Evolutionary conservation across 805 yeast species (phyloP).

Genomic region (Candida peoriensis): DNA sequence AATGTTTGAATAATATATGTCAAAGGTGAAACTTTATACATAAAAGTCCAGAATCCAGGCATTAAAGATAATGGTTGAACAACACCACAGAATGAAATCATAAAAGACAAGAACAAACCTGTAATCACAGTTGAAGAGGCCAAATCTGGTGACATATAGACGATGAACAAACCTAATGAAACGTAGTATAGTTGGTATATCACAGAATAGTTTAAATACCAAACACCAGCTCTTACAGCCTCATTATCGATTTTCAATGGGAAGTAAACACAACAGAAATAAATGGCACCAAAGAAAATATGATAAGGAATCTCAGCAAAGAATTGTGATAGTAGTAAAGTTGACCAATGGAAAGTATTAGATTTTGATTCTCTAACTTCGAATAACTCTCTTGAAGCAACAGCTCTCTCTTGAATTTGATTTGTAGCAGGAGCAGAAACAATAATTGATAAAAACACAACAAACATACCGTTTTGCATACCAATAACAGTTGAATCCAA

Average conservation of each 20-base stretch:
- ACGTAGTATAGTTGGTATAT: slow-evolving; percentile 39
- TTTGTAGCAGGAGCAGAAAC: slow-evolving; percentile 54
- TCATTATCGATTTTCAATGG: slow-evolving; percentile 38
- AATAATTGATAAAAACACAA: slow-evolving; percentile 56
- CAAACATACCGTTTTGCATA: slow-evolving; percentile 57
- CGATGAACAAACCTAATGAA: slow-evolving; percentile 43
- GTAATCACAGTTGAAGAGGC: slow-evolving; percentile 63
- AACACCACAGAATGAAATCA: slow-evolving; percentile 34
- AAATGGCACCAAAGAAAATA: slow-evolving; percentile 41
- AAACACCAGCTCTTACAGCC: slow-evolving; percentile 47
- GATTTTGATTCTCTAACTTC: slow-evolving; percentile 71
- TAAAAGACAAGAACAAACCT: slow-evolving; percentile 33
- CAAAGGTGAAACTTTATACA: slow-evolving; percentile 63
- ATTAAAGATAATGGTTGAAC: slow-evolving; percentile 33
- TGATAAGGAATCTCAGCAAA: slow-evolving; percentile 61
- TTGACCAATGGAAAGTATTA: slow-evolving; percentile 70
- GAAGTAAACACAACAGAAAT: slow-evolving; percentile 48
- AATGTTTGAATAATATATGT: slow-evolving; percentile 54
- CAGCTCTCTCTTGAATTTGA: slow-evolving; percentile 60
- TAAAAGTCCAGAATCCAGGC: slow-evolving; percentile 75
- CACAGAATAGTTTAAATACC: slow-evolving; percentile 38
- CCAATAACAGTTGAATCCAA: slow-evolving; percentile 49
- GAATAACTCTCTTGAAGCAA: slow-evolving; percentile 54
- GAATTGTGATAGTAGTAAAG: slow-evolving; percentile 48
- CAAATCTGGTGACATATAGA: slow-evolving; percentile 62